Conservation (phyloP, 2,329 filamentous ascomycete species). For the Fusarium sp. region DNA sequence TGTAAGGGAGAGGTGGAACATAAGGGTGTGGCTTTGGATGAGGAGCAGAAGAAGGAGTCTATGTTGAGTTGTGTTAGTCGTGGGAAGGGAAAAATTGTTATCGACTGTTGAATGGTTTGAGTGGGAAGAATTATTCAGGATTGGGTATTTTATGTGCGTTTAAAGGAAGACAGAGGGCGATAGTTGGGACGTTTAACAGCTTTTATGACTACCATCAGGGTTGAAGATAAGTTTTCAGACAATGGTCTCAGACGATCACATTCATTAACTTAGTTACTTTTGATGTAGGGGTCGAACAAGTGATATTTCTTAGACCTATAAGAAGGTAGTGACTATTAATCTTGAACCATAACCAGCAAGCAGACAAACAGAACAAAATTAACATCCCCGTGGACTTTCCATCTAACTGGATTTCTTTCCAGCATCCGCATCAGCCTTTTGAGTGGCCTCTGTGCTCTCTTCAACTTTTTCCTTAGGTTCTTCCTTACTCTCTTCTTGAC, state of each 20-base stretch:
- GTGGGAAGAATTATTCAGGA: too few species aligned
- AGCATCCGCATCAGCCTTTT: not conserved
- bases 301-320: not conserved
- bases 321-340: not conserved
- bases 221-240: too few species aligned
- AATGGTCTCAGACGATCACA: not conserved
- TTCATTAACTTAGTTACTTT: not conserved
- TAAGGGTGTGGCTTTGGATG: slow-evolving; percentile 28
- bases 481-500: not conserved
- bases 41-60: slow-evolving; percentile 25
- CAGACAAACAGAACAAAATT: not conserved
- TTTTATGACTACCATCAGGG: too few species aligned
- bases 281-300: not conserved
- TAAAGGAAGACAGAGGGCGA: too few species aligned
- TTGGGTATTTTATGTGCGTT: too few species aligned
- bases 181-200: too few species aligned
- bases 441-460: not conserved
- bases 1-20: slow-evolving; percentile 26
- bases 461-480: not conserved
- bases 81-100: slow-evolving; percentile 24
- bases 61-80: slow-evolving; percentile 34
- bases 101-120: not conserved
- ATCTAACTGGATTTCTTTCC: not conserved
- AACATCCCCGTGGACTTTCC: too few species aligned
- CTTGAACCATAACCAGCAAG: not conserved